Conservation (phyloP, 345 rosid species). For the Eutrema yunnanense region DNA sequence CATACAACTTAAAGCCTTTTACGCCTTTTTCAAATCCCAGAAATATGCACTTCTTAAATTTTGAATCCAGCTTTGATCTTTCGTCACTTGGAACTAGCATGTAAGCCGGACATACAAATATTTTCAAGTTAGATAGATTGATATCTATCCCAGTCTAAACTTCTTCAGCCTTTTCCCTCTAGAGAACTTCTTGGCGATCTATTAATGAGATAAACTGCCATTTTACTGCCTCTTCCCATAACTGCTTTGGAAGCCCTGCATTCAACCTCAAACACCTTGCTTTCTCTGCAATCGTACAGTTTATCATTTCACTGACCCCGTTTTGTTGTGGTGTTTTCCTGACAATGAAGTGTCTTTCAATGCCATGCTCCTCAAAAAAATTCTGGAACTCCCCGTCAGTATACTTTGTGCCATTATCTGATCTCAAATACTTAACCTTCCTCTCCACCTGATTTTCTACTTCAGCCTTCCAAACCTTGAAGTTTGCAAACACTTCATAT, state of each 20-base stretch:
- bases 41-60: neutral
- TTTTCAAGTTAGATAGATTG: neutral
- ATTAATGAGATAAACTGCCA: neutral
- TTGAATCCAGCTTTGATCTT: neutral
- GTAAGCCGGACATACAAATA: neutral
- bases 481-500: neutral
- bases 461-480: neutral
- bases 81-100: neutral
- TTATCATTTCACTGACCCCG: neutral
- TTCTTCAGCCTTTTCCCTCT: neutral
- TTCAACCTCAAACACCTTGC: neutral
- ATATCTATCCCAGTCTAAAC: neutral
- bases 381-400: neutral
- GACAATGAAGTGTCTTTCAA: neutral
- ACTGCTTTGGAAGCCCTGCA: neutral
- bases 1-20: neutral
- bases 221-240: neutral
- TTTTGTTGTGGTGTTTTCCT: neutral
- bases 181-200: neutral
- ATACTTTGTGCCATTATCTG: neutral
- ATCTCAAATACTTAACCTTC: neutral
- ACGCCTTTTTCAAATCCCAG: neutral
- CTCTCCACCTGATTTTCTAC: neutral
- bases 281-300: neutral
- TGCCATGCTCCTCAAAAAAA: neutral